These are phyloP conservation scores for Diospyros lotus DNA, from an alignment of 148 eudicot species.

Conservation along the genomic window DNA sequence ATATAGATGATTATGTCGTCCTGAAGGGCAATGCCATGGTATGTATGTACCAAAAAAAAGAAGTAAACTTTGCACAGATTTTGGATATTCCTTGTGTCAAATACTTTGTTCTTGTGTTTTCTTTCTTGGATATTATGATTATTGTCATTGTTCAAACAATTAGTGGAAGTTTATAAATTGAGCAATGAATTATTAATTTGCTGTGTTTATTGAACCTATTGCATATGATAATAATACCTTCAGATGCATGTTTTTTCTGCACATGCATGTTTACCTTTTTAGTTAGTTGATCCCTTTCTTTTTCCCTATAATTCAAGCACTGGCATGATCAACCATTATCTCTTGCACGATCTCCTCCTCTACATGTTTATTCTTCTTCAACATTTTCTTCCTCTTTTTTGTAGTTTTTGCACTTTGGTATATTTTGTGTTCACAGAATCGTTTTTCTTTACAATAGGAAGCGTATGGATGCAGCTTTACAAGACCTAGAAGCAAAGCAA, in stretches of 20 bases:
- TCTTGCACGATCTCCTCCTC: not conserved
- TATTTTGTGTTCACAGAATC: not conserved
- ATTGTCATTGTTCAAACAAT: not conserved
- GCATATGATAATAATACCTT: not conserved
- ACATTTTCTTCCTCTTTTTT: not conserved
- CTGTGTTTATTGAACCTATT: not conserved
- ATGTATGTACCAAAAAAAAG: no score
- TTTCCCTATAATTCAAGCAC: not conserved
- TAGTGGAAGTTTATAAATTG: not conserved
- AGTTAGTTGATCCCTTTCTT: not conserved
- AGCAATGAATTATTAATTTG: not conserved
- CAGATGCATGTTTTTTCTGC: not conserved
- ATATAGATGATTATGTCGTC: no score
- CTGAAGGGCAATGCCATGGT: no score
- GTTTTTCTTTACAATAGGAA: conserved; percentile 44
- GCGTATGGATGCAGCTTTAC: conserved; percentile 82
- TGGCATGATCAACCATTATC: not conserved
- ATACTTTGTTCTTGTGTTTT: not conserved
- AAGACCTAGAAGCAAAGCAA: conserved; percentile 92
- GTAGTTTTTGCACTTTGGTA: not conserved
- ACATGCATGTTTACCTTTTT: not conserved
- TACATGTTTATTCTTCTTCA: not conserved
- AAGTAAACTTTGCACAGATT: not conserved
- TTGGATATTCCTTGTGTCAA: not conserved
- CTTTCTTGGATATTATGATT: not conserved